Conservation (phyloP, 2,329 filamentous ascomycete genomes). For the Salinomyces thailandicus region DNA sequence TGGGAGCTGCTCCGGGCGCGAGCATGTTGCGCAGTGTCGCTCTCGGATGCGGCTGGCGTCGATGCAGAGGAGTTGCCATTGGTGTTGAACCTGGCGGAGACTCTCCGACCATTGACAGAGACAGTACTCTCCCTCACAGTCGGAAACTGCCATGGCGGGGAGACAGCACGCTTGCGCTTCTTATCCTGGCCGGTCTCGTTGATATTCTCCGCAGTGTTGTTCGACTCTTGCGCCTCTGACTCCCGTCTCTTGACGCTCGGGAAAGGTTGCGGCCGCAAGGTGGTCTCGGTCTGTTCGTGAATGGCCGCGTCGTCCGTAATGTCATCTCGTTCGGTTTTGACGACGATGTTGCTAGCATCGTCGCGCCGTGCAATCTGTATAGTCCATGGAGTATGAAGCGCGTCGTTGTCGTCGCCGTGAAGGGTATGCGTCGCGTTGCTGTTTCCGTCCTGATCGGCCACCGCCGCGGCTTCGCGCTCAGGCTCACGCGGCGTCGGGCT, state of each 20-base stretch:
- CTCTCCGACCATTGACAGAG: constrained; percentile 23
- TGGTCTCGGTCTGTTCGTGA: constrained; percentile 10
- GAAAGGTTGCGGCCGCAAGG: constrained; percentile 14
- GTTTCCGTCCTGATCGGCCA: no score
- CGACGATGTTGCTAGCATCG: constrained; percentile 1
- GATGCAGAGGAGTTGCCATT: background rate
- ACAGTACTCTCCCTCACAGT: constrained; percentile 20
- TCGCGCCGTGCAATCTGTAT: constrained; percentile 5
- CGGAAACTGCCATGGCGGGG: constrained; percentile 26
- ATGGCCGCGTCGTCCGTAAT: background rate
- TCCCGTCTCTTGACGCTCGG: constrained; percentile 23
- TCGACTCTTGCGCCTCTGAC: constrained; percentile 13
- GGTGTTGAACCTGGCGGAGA: constrained; percentile 22
- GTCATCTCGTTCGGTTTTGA: constrained; percentile 3
- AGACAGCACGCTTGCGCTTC: constrained; percentile 44
- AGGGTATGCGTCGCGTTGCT: no score
- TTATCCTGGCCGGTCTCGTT: constrained; percentile 33
- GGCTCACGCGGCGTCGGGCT: constrained; percentile 6
- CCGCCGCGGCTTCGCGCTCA: constrained; percentile 1
- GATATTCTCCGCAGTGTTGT: constrained; percentile 4
- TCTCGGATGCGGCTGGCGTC: constrained; percentile 12
- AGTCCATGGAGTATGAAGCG: no score
- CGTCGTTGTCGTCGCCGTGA: no score
- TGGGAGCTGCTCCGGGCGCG: constrained; percentile 15
- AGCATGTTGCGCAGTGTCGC: constrained; percentile 13